Percentiles rank a stretch among this genome's conserved stretches.
Evolutionary conservation across 371 early-diverging fungal species (phyloP).

Genomic region (Paramicrosporidium saccamoebae): DNA sequence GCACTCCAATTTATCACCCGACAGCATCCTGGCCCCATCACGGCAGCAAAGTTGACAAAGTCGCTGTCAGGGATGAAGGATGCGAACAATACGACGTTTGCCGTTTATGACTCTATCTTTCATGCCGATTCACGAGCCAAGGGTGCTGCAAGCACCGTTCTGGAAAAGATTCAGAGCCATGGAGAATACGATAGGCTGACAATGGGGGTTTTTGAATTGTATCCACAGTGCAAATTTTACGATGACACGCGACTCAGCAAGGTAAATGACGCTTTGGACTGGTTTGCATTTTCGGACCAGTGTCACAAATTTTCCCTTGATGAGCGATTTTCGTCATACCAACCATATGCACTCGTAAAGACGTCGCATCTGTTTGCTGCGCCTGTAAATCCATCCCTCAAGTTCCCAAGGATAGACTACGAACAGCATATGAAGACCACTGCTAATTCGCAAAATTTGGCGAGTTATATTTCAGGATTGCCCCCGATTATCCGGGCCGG

Average conservation of each 20-base stretch:
- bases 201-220: conserved; percentile 65
- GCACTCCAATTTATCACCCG: conserved; percentile 30
- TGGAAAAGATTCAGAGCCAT: conserved; percentile 13
- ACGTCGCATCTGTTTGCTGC: conserved; percentile 54
- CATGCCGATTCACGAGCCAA: conserved; percentile 3
- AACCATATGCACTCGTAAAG: conserved; percentile 26
- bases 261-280: conserved; percentile 21
- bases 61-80: not conserved
- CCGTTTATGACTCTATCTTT: not conserved
- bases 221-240: conserved; percentile 27
- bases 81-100: not conserved
- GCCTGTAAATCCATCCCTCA: conserved; percentile 13
- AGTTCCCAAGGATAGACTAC: conserved; percentile 38
- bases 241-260: conserved; percentile 33
- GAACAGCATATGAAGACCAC: conserved; percentile 18
- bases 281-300: conserved; percentile 46
- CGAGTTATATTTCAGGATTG: conserved; percentile 12
- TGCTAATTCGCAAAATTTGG: conserved; percentile 15
- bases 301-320: conserved; percentile 8
- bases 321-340: conserved; percentile 17
- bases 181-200: conserved; percentile 52
- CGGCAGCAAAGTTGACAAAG: conserved; percentile 13
- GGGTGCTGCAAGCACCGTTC: conserved; percentile 4
- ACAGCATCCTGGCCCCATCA: conserved; percentile 1
- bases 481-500: conserved; percentile 11